Conservation (phyloP, 306 rosid genomes). For the Comarum palustre region DNA sequence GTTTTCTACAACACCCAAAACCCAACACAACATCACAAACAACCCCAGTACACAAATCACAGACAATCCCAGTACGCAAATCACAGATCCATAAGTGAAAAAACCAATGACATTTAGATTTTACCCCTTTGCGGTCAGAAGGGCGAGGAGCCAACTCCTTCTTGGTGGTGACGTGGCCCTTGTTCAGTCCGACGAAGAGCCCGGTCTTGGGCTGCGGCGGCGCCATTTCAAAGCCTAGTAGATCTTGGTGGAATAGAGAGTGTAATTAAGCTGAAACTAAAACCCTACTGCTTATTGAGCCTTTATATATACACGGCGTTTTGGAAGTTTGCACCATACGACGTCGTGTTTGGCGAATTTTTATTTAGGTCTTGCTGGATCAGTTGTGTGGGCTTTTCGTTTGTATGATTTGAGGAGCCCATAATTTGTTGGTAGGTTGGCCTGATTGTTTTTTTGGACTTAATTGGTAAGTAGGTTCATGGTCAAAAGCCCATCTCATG, state of each 20-base stretch:
- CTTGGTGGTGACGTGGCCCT: slow-evolving; percentile 66
- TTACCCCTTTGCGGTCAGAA: slow-evolving; percentile 70
- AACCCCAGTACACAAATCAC: background rate
- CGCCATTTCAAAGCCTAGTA: slow-evolving; percentile 42
- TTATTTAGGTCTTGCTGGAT: background rate
- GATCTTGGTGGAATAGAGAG: background rate
- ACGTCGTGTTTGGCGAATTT: background rate
- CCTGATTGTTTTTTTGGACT: too few species aligned
- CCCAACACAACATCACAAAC: background rate
- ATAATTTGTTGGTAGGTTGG: background rate
- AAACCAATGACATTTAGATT: slow-evolving; percentile 7
- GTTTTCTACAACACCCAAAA: slow-evolving; percentile 47
- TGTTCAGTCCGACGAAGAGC: slow-evolving; percentile 60
- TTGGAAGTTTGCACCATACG: background rate
- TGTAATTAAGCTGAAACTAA: background rate
- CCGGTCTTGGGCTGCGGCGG: slow-evolving; percentile 61
- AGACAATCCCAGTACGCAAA: too few species aligned
- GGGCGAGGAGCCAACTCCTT: slow-evolving; percentile 65
- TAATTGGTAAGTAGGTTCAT: background rate
- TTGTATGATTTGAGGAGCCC: background rate
- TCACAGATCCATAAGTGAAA: background rate
- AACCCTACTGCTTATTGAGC: background rate
- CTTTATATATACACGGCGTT: background rate
- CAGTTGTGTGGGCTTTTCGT: background rate
- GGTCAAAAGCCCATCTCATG: background rate